Evolutionary conservation across 2,329 filamentous ascomycete species (phyloP), one percentile per base, ranked within the genome.

Genomic region (Venturia asperata): DNA sequence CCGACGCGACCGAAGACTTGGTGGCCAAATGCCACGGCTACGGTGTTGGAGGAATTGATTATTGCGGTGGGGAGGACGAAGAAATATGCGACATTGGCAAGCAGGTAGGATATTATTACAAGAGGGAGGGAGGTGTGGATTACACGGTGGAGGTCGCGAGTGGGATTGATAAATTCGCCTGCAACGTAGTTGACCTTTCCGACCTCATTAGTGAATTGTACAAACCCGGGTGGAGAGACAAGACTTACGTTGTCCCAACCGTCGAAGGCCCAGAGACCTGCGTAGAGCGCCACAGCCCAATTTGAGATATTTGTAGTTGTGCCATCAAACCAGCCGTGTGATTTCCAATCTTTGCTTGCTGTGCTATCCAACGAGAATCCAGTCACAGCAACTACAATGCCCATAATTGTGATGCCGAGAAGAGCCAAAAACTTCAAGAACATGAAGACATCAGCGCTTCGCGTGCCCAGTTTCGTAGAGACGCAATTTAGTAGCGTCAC

Each of bases 101-200:
- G 82, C 41, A 97, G 81, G 76, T 97, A 99, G 71, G 85, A 90
- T 37, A 92, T 74, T 68, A 99, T 97, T 66, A 99, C 93, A 56
- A 97, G 80, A 1, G 94, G 92, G 84, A 99, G 94, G 17, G 93
- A 92, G 0, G 93, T 96, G 77, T 99, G 94, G 66, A 99, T 96
- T 34, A 97, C 92, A 27, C 91, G 87, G 0, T 94, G 94, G 11
- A 99, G 86, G 74, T 99, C 94, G 68, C 92, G 87, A 61, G 85
- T 84, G 0, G 94, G 91, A 72, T 97, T 92, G 71, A 92, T 89
- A 79, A 99, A 97, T 77, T 99, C 94, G 71, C 92, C 94, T 0
- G 95, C 92, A 7, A 99, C 94, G 72, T 97, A 99, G 77, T 97
- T 99, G 68, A 93, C 96, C 91, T 94, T 68, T 11, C 3, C 10